These are phyloP conservation scores for Ceratocystis destructans DNA, from an alignment of 2,329 filamentous ascomycete species.

Conservation along the genomic window DNA sequence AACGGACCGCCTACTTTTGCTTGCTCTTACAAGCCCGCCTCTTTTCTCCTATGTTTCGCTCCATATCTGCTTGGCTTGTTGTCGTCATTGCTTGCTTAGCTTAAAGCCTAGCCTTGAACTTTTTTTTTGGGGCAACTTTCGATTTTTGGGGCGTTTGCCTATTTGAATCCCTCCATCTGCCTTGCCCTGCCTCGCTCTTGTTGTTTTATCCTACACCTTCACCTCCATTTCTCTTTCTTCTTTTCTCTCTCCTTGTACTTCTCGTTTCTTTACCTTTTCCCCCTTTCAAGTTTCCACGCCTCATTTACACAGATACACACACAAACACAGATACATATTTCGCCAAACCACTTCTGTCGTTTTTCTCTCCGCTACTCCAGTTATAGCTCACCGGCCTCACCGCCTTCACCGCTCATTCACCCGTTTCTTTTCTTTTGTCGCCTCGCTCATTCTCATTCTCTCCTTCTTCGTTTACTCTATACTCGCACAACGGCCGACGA, in stretches of 20 bases:
- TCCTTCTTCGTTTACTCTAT: too few species aligned
- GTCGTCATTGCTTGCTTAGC: slow-evolving; percentile 9
- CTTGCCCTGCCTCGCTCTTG: slow-evolving; percentile 18
- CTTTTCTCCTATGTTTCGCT: slow-evolving; percentile 4
- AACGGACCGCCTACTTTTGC: background rate
- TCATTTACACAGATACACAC: background rate
- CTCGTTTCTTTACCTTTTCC: slow-evolving; percentile 17
- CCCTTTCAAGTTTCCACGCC: background rate
- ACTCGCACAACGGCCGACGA: too few species aligned
- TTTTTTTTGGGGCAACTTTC: background rate
- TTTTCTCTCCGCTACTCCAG: slow-evolving; percentile 19
- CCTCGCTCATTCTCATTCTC: background rate
- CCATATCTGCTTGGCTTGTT: background rate
- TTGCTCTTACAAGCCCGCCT: background rate
- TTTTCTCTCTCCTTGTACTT: slow-evolving; percentile 10
- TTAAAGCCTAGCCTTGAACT: background rate
- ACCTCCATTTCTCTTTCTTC: slow-evolving; percentile 17
- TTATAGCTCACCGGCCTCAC: background rate
- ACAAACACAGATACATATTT: background rate
- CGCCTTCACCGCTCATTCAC: background rate
- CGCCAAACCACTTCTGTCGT: background rate
- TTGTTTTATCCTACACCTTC: slow-evolving; percentile 18
- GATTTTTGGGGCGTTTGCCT: background rate
- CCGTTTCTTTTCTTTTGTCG: background rate
- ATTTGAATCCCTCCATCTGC: slow-evolving; percentile 6